Evolutionary conservation across 176 grass and related monocot species (phyloP), one percentile per base, ranked within the genome.

Genomic region (Canna indica): DNA sequence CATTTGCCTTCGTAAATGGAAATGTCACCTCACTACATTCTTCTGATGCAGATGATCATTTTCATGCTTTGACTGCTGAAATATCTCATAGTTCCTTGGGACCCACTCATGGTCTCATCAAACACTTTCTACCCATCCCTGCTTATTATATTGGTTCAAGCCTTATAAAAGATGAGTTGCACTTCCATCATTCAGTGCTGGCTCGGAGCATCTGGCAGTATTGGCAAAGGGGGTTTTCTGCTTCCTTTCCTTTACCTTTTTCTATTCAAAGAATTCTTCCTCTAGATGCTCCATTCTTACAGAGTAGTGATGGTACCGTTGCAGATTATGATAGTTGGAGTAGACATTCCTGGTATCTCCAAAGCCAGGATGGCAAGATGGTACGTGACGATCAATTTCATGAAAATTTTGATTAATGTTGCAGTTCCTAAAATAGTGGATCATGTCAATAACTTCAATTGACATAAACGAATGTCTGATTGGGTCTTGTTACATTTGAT

Each of bases 151-250:
- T 97, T 63, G 86, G 86, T 79, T 90, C 81, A 52, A 87, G 82
- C 82, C 80, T 89, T 81, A 86, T 96, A 91, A 91, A 85, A 86
- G 81, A 74, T 74, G 88, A 91, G 64, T 83, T 76, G 33, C 76
- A 91, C 76, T 83, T 96, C 69, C 79, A 69, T 60, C 86, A 85
- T 59, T 91, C 88, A 7, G 73, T 96, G 35, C 73, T 88, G 78
- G 80, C 88, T 69, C 73, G 72, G 74, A 88, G 83, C 60, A 82
- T 83, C 58, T 96, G 93, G 86, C 88, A 96, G 74, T 88, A 92
- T 84, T 91, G 93, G 93, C 93, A 87, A 86, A 90, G 79, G 82
- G 93, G 86, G 73, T 92, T 89, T 87, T 90, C 88, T 29, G 86
- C 86, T 79, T 91, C 83, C 68, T 87, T 91, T 81, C 79, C 93